phyloP scores from a whole-genome alignment of 2,329 filamentous ascomycete genomes.

The Epichloe baconii region DNA sequence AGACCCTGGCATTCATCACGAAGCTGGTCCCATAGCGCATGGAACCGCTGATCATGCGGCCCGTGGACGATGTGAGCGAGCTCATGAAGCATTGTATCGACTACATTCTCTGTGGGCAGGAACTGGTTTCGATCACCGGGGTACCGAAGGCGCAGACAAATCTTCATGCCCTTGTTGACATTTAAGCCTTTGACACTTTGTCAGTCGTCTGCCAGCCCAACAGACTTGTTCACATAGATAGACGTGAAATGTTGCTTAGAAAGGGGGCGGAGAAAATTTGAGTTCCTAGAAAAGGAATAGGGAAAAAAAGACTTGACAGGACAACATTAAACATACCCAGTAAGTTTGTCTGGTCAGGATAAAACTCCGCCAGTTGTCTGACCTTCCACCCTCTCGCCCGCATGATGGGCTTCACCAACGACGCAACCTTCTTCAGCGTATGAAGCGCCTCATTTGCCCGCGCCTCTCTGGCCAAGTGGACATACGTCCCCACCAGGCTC shows the following conservation, averaged over 20 bases:
- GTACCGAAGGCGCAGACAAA: constrained; percentile 72
- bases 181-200: constrained; percentile 48
- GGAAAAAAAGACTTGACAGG: not conserved
- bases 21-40: constrained; percentile 79
- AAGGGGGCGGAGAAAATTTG: not conserved
- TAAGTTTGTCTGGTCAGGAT: constrained; percentile 59
- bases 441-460: constrained; percentile 38
- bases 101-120: constrained; percentile 62
- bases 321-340: constrained; percentile 38
- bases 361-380: constrained; percentile 69
- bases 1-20: constrained; percentile 74
- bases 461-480: constrained; percentile 33
- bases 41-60: constrained; percentile 71
- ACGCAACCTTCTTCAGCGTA: constrained; percentile 67
- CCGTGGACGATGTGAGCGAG: constrained; percentile 78
- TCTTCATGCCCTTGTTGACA: constrained; percentile 60
- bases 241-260: not conserved
- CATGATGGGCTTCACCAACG: constrained; percentile 91
- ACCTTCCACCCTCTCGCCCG: constrained; percentile 73
- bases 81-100: constrained; percentile 91
- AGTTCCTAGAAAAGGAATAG: too few species aligned
- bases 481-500: constrained; percentile 32
- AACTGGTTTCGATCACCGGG: constrained; percentile 64
- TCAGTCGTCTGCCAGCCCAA: not conserved
- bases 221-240: not conserved